phyloP scores from a whole-genome alignment of 2,329 filamentous ascomycete genomes.

The Teratosphaeria gauchensis region DNA sequence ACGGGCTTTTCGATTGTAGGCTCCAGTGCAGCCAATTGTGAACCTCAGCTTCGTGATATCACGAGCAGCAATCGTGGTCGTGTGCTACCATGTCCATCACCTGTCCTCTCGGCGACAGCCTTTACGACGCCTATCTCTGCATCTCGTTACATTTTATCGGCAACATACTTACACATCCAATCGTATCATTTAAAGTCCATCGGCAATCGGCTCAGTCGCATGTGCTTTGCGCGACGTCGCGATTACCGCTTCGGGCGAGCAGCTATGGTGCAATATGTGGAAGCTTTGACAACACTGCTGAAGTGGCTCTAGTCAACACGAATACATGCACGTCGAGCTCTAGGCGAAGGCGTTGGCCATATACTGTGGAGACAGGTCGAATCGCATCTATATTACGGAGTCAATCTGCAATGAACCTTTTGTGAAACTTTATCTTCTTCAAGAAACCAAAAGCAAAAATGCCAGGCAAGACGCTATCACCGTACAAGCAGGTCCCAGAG shows the following conservation, averaged over 20 bases:
- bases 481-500: slow-evolving; percentile 21
- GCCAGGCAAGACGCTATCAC: not conserved
- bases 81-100: no score
- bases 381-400: not conserved
- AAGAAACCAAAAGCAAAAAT: not conserved
- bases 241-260: not conserved
- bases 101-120: no score
- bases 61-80: no score
- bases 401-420: not conserved
- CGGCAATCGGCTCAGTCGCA: not conserved
- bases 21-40: no score
- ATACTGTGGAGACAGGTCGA: not conserved
- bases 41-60: no score
- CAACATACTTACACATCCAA: no score
- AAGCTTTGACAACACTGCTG: not conserved
- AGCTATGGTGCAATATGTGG: not conserved
- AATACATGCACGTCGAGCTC: not conserved
- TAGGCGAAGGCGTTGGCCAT: not conserved
- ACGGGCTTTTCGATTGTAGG: no score
- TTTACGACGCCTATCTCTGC: no score
- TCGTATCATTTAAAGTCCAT: not conserved
- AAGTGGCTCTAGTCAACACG: not conserved
- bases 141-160: no score
- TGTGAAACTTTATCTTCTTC: not conserved
- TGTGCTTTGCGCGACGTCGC: not conserved